Base-by-base conservation (phyloP, 2,329 filamentous ascomycete genomes). In the Teratosphaeriaceae sp. region DNA sequence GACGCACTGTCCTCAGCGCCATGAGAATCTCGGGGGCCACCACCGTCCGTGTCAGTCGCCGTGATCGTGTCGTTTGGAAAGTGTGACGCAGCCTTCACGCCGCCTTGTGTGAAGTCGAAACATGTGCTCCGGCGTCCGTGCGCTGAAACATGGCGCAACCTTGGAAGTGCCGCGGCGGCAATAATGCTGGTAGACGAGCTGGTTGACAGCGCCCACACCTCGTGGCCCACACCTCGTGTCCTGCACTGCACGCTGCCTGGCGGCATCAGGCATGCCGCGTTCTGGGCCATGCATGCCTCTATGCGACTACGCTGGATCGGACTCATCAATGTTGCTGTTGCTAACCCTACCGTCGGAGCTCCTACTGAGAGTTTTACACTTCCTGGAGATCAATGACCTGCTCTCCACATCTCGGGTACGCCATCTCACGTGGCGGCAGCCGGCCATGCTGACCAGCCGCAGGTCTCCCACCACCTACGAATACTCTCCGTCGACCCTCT, bases 381-480 rank as follows among this genome's bases (percentile, higher is more conserved):
- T 61, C 56, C 62, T 73, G 30, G 64, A 72, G 43, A 61, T 72
- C 13, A 62, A 67, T n/a, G 69, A 73, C 45, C 62, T 73, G 15
- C 62, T 71, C 38, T 54, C 62, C 41, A 50, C 64, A 27, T 65
- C 67, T 24, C 63, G 69, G 46, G 65, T 68, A 57, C 44, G 59
- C 44, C n/a, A n/a, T n/a, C n/a, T n/a, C n/a, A n/a, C n/a, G n/a
- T n/a, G n/a, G n/a, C n/a, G n/a, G n/a, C n/a, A n/a, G n/a, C n/a
- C n/a, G n/a, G n/a, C n/a, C n/a, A n/a, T n/a, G 45, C 42, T 38
- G 42, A 44, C 37, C n/a, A n/a, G n/a, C 11, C 31, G 42, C 58
- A 83, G 80, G 76, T 75, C 29, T 81, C 71, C 47, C 82, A 76
- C 57, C 74, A 73, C 46, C 71, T 87, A 40, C 79, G 82, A 50